Base-by-base conservation (phyloP, 345 rosid species). In the Populus simonii region DNA sequence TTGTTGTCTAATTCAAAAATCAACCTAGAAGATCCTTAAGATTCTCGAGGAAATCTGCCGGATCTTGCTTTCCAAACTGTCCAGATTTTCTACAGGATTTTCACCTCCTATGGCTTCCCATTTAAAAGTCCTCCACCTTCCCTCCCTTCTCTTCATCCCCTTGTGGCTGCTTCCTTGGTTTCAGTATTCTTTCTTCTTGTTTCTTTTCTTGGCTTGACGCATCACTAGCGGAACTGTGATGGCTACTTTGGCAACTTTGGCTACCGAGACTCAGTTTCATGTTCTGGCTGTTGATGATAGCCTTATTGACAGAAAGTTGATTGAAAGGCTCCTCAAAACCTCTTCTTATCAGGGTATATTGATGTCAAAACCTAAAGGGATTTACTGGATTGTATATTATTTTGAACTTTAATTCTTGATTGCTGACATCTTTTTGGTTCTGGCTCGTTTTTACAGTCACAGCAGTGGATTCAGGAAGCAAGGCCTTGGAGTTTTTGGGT, bases 231-330 rank as follows among this genome's bases (percentile, higher is more conserved):
- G 65, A 59, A 23, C 4, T 59, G 7, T n/a, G 25, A 59, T 59
- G 78, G 86, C 76, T 23, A 27, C 65, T 18, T 5, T 38, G 11
- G 47, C 25, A 0, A 0, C 68, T 63, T 39, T 75, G 80, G 84
- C 85, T 72, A 45, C 84, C 36, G 90, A 88, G 61, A 33, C 91
- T 66, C 84, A 85, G 84, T 95, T 93, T 79, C 99, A 93, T 82
- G 99, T 95, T 83, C 90, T 95, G 23, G 99, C 99, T 39, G 98
- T 95, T 76, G 99, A 95, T 82, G 99, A 95, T 74, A 93, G 93
- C 70, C 31, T 87, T 27, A 82, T 92, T 59, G 97, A 95, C 71
- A 82, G 99, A 77, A 93, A 92, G 75, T 74, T 95, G 86, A 92
- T 96, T 35, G 99, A 93, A 85, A 87, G 89, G 79, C 92, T 96